These are phyloP conservation scores for Tolypocladium ovalisporum DNA, from an alignment of 2,329 filamentous ascomycete genomes.

Conservation along the genomic window DNA sequence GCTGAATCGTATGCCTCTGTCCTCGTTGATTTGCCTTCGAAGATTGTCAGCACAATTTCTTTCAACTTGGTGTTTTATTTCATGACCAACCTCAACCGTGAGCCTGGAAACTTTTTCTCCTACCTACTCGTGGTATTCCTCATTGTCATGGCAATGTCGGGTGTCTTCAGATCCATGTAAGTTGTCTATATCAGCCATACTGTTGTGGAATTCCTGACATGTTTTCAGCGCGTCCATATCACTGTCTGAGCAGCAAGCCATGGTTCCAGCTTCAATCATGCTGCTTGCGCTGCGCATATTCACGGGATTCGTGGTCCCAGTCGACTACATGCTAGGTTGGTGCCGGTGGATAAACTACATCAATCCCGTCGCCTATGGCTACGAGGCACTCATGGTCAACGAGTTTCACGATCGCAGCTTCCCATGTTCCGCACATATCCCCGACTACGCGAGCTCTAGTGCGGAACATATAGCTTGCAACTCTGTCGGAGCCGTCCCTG, in stretches of 20 bases:
- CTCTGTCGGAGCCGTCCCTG: not conserved
- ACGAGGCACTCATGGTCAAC: conserved; percentile 56
- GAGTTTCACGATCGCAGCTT: conserved; percentile 41
- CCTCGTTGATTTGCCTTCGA: conserved; percentile 31
- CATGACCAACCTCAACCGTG: conserved; percentile 28
- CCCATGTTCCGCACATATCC: conserved; percentile 34
- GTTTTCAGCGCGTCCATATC: conserved; percentile 1
- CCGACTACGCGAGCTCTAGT: not conserved
- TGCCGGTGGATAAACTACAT: conserved; percentile 58
- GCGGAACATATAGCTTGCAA: not conserved
- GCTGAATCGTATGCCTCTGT: conserved; percentile 24
- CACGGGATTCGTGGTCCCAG: conserved; percentile 38
- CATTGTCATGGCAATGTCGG: conserved; percentile 52
- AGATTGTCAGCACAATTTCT: conserved; percentile 24
- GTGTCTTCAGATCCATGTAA: conserved; percentile 39
- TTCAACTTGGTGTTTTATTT: conserved; percentile 31
- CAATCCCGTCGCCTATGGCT: conserved; percentile 55
- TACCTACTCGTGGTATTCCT: conserved; percentile 35
- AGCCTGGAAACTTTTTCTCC: conserved; percentile 32
- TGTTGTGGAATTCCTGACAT: not conserved
- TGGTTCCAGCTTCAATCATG: not conserved
- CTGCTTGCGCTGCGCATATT: conserved; percentile 16
- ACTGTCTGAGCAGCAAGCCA: conserved; percentile 1
- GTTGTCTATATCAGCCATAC: not conserved
- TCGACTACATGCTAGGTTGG: conserved; percentile 48